Base-by-base conservation (phyloP, 441 rosid genomes). In the Adansonia madagascariensis region DNA sequence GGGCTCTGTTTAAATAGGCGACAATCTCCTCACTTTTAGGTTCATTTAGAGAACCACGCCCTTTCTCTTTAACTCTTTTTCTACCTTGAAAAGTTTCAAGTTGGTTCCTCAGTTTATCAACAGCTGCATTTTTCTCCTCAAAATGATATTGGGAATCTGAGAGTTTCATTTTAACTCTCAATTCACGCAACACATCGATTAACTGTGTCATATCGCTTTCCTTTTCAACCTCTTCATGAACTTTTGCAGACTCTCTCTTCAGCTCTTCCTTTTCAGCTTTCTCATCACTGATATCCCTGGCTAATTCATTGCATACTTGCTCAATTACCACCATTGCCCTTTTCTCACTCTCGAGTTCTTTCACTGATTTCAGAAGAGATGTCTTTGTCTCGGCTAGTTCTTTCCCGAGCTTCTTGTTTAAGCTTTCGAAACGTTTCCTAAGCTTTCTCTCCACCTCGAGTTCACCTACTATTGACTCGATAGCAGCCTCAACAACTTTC, bases 361-460 rank as follows among this genome's bases (percentile, higher is more conserved):
- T 89, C 77, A 89, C 88, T 6, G 89, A 84, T 81, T 90, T 81
- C 78, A 87, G 76, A 67, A 95, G 87, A 74, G 91, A 89, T 56
- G 88, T 75, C 83, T 91, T 95, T 44, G 92, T 86, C 82, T 95
- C 92, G 6, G 92, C 87, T 39, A 95, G 82, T 80, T 93, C 99
- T 80, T 83, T 89, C 8, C 98, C 99, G 2, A 95, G 84, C 86
- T 92, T 95, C 92, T 95, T 95, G 89, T 93, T 95, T 84, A 95
- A 86, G 84, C 98, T 84, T 80, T 94, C 99, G 17, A 86, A 77
- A 64, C 92, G 85, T 82, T 92, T 87, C 80, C 98, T 88, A 77
- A 94, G 79, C 82, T 91, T 95, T 88, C 86, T 91, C 81, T 95
- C 99, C 22, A 89, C 90, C 46, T 95, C 97, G 31, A 93, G 98